Percentiles rank a stretch among this genome's conserved stretches.
phyloP scores from a whole-genome alignment of 352 stramenopile genomes.

The Paralagenidium karlingii region DNA sequence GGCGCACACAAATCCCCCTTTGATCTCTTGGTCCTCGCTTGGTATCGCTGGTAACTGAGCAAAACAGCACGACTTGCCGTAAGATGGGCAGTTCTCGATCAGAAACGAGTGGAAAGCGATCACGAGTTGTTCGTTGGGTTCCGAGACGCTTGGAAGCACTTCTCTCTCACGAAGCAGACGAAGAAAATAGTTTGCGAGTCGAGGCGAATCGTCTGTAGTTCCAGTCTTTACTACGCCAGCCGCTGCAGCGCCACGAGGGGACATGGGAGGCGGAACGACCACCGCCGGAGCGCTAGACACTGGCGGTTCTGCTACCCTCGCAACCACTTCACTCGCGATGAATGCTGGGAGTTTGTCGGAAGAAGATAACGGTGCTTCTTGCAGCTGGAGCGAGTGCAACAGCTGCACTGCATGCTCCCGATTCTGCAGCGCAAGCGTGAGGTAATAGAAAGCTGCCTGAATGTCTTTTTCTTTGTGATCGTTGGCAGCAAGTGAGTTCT shows the following conservation, averaged over 20 bases:
- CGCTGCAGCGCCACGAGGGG: no score
- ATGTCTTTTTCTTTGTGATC: constrained; percentile 47
- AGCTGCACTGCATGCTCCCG: constrained; percentile 25
- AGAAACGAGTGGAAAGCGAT: constrained; percentile 43
- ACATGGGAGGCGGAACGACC: no score
- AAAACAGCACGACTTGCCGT: constrained; percentile 40
- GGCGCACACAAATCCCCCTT: constrained; percentile 32
- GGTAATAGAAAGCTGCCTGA: constrained; percentile 60
- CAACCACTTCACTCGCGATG: constrained; percentile 15
- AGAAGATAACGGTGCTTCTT: constrained; percentile 20
- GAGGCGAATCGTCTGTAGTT: constrained; percentile 6
- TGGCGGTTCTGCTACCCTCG: constrained; percentile 3
- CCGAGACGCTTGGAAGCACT: constrained; percentile 17
- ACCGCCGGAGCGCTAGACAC: no score
- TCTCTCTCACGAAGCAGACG: constrained; percentile 27
- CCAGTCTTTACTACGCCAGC: background rate
- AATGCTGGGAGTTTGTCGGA: constrained; percentile 34
- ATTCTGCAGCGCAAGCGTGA: constrained; percentile 31
- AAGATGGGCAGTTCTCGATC: constrained; percentile 37
- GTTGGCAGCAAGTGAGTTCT: constrained; percentile 19
- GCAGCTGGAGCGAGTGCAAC: constrained; percentile 50
- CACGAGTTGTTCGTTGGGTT: constrained; percentile 17
- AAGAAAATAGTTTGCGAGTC: constrained; percentile 54
- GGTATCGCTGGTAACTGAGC: constrained; percentile 23
- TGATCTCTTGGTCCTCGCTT: constrained; percentile 36